A percentile compares a stretch with the other conserved stretches of the same genome.
Conservation (phyloP, 2,329 filamentous ascomycete species). For the Colletotrichum noveboracense region DNA sequence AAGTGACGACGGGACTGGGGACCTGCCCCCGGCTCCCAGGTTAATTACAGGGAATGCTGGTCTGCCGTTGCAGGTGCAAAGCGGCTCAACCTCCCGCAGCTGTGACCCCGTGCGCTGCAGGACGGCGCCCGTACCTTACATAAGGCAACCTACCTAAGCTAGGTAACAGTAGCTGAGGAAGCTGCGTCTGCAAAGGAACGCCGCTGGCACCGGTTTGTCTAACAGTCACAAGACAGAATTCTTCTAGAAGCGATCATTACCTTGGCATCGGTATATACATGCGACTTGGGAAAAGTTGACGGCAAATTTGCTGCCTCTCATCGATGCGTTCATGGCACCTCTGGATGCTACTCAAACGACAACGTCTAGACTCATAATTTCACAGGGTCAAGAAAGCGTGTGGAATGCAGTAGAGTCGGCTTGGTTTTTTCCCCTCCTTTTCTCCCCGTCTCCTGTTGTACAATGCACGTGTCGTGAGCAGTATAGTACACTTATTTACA, state of each 20-base stretch:
- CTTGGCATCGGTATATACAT: not conserved
- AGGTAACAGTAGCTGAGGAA: not conserved
- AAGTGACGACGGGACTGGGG: slow-evolving; percentile 4
- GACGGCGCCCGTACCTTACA: slow-evolving; percentile 1
- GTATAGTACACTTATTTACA: slow-evolving; percentile 24
- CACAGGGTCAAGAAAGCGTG: not conserved
- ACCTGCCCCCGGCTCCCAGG: not conserved
- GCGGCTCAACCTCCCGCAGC: slow-evolving; percentile 23
- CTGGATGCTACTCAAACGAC: not conserved
- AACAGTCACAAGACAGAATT: not conserved
- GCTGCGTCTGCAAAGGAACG: not conserved
- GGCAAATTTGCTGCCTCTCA: not conserved
- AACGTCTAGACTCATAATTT: not conserved
- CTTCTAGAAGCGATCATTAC: not conserved
- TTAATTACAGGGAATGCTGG: slow-evolving; percentile 13
- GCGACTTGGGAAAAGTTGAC: not conserved
- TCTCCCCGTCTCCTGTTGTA: slow-evolving; percentile 2
- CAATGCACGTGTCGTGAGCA: slow-evolving; percentile 12
- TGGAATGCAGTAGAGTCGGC: not conserved
- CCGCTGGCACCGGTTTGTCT: not conserved
- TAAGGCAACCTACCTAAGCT: not conserved
- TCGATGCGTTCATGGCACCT: not conserved
- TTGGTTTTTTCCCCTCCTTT: not conserved
- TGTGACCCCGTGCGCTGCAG: slow-evolving; percentile 32
- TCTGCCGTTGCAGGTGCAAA: slow-evolving; percentile 8